Evolutionary conservation across 2,329 filamentous ascomycete species (phyloP).

Genomic region (Colletotrichum kahawae): DNA sequence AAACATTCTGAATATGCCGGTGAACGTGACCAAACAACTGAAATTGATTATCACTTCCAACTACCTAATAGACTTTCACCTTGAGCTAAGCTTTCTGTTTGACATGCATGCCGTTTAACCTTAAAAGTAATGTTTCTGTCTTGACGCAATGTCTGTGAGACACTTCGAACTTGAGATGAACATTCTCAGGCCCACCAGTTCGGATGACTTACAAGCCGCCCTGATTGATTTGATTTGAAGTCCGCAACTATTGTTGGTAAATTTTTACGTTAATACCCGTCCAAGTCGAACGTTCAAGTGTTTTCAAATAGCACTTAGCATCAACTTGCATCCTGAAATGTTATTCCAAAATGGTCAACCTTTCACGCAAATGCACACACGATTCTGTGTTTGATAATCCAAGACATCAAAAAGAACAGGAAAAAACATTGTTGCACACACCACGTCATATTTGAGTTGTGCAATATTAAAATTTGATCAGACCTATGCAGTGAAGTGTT

Average conservation of each 20-base stretch:
- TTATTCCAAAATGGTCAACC: too few relatives aligned
- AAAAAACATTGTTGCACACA: too few relatives aligned
- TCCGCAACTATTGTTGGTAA: rapidly evolving
- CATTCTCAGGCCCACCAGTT: rapidly evolving
- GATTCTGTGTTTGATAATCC: too few relatives aligned
- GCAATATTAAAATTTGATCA: rapidly evolving
- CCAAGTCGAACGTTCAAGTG: neutral
- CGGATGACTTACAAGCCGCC: neutral
- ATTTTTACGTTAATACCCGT: neutral
- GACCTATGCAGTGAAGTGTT: rapidly evolving
- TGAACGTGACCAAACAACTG: neutral
- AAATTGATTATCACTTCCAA: neutral
- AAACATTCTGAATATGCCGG: neutral
- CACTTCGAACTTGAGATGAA: neutral
- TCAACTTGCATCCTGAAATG: too few relatives aligned
- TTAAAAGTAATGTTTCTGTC: rapidly evolving
- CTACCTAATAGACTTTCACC: neutral
- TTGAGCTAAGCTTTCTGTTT: neutral
- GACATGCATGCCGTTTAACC: neutral
- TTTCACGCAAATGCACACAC: too few relatives aligned
- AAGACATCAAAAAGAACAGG: too few relatives aligned
- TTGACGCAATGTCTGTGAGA: neutral
- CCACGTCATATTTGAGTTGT: neutral
- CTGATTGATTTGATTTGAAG: neutral
- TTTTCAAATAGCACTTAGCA: too few relatives aligned